phyloP scores from a whole-genome alignment of 2,329 filamentous ascomycete genomes.

The Leptodontidium sp. region DNA sequence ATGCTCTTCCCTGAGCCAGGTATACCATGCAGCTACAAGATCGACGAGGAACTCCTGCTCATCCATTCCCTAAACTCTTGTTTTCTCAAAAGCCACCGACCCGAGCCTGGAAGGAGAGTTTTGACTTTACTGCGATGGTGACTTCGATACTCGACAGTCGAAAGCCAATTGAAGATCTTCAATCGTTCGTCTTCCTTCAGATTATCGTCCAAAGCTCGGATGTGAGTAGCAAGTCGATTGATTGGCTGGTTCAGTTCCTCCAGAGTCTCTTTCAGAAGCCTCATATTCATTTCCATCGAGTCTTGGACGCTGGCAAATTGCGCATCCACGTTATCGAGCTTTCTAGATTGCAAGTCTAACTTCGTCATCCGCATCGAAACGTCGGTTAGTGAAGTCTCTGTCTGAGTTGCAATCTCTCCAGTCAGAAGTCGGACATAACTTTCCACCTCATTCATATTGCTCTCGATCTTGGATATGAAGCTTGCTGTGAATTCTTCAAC shows the following conservation, averaged over 20 bases:
- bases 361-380: neutral
- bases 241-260: conserved; percentile 21
- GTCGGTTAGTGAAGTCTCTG: neutral
- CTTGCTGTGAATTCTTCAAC: conserved; percentile 16
- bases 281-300: neutral
- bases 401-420: conserved; percentile 5
- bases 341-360: neutral
- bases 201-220: conserved; percentile 7
- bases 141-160: conserved; percentile 6
- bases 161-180: conserved; percentile 29
- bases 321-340: conserved; percentile 7
- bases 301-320: neutral
- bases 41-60: conserved; percentile 43
- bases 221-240: conserved; percentile 18
- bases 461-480: conserved; percentile 16
- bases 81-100: conserved; percentile 38
- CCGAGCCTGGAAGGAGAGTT: conserved; percentile 34
- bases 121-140: conserved; percentile 22
- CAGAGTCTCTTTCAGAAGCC: neutral
- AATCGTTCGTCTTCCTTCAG: conserved; percentile 17
- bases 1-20: conserved; percentile 25
- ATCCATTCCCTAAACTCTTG: conserved; percentile 43
- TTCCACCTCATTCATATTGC: conserved; percentile 15
- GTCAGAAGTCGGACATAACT: conserved; percentile 22
- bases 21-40: conserved; percentile 48